phyloP scores from a whole-genome alignment of 306 rosid species.

The Abrus precatorius region DNA sequence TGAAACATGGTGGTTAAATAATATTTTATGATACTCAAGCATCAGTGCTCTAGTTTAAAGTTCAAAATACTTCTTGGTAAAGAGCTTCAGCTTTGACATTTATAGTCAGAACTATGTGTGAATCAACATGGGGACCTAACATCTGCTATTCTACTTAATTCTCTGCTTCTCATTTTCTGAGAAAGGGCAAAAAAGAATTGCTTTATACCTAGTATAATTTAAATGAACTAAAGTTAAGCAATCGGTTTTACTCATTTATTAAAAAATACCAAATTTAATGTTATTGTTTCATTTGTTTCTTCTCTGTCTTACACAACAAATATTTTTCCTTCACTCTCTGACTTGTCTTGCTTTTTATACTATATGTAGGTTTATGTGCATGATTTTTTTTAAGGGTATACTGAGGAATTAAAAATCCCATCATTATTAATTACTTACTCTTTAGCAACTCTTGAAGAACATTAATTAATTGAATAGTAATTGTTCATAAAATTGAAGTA shows the following conservation, averaged over 20 bases:
- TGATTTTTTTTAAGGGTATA: too few relatives aligned
- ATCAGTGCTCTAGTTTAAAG: not conserved
- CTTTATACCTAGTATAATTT: not conserved
- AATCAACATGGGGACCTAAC: not conserved
- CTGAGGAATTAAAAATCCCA: too few relatives aligned
- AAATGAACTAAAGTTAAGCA: not conserved
- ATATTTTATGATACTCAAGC: conserved; percentile 8
- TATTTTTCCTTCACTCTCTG: not conserved
- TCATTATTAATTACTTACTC: too few relatives aligned
- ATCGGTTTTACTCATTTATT: not conserved
- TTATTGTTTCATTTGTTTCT: not conserved
- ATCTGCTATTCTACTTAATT: not conserved
- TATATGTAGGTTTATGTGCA: not conserved
- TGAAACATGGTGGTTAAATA: not conserved
- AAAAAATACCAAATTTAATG: not conserved
- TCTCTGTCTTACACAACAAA: not conserved
- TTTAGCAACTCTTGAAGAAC: too few relatives aligned
- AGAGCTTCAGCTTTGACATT: conserved; percentile 6
- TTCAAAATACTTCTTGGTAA: not conserved
- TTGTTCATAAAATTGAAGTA: too few relatives aligned
- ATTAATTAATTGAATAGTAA: too few relatives aligned
- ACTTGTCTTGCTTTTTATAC: not conserved
- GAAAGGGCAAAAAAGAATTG: not conserved
- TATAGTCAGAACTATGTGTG: not conserved
- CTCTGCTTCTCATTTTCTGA: not conserved